These are phyloP conservation scores for Penicillium canariense DNA, from an alignment of 495 filamentous ascomycete genomes.

Conservation along the genomic window DNA sequence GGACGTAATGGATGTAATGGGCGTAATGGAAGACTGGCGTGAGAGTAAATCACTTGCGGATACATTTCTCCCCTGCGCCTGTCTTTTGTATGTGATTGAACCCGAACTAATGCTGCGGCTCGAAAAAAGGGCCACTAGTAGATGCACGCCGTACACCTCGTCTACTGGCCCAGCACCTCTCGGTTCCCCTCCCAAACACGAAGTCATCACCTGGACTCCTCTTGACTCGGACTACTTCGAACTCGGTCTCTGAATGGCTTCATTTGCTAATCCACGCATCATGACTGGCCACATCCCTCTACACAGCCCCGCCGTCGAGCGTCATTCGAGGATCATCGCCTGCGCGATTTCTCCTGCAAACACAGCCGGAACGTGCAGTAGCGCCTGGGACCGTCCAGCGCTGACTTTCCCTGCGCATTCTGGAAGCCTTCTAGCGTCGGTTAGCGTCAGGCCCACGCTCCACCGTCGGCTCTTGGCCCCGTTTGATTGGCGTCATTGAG, in stretches of 20 bases:
- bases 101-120: neutral
- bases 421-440: constrained; percentile 5
- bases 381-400: constrained; percentile 2
- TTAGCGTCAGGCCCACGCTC: constrained; percentile 11
- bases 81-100: neutral
- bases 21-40: no score
- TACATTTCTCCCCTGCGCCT: neutral
- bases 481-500: constrained; percentile 10
- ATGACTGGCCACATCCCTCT: neutral
- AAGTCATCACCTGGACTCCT: constrained; percentile 1
- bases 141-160: neutral
- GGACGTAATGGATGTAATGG: no score
- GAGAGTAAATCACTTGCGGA: no score
- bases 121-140: neutral
- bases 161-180: no score
- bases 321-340: constrained; percentile 11
- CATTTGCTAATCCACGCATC: neutral
- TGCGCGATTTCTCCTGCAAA: constrained; percentile 28
- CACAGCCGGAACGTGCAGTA: constrained; percentile 18
- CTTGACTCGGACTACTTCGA: neutral
- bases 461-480: neutral
- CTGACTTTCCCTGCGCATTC: constrained; percentile 12
- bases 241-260: constrained; percentile 8
- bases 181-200: neutral
- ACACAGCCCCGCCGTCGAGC: constrained; percentile 4